Evolutionary conservation across 192 early-diverging fungal species (phyloP).

Genomic region (Thoreauomyces humboldtii): DNA sequence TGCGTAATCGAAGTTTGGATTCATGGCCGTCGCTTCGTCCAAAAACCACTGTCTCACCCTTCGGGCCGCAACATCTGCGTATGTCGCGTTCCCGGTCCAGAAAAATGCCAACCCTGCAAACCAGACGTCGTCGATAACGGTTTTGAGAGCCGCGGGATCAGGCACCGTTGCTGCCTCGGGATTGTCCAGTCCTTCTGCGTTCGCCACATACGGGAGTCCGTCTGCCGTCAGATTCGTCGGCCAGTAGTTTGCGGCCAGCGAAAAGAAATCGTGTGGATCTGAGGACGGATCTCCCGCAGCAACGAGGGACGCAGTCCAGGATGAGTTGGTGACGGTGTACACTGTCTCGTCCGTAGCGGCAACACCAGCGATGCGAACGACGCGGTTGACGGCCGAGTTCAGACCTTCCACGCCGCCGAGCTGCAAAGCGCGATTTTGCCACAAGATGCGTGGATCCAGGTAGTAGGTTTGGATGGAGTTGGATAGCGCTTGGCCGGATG

Average conservation of each 20-base stretch:
- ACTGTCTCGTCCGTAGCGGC: constrained; percentile 31
- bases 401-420: constrained; percentile 15
- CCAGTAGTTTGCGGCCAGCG: constrained; percentile 60
- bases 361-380: constrained; percentile 30
- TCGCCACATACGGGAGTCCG: constrained; percentile 47
- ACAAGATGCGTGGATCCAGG: constrained; percentile 20
- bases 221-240: constrained; percentile 33
- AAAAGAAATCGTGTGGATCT: constrained; percentile 56
- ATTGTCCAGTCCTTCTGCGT: constrained; percentile 25
- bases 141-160: constrained; percentile 35
- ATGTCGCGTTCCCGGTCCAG: constrained; percentile 46
- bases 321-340: constrained; percentile 46
- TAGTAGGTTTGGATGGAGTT: constrained; percentile 18
- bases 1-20: constrained; percentile 58
- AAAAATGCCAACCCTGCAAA: constrained; percentile 48
- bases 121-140: constrained; percentile 14
- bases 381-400: constrained; percentile 27
- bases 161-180: constrained; percentile 48
- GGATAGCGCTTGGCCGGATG: background rate
- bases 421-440: constrained; percentile 21
- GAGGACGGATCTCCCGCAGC: too few relatives aligned
- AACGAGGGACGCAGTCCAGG: constrained; percentile 22
- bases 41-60: constrained; percentile 56
- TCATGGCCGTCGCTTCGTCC: constrained; percentile 55
- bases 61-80: constrained; percentile 37